A percentile compares a stretch with the other conserved stretches of the same genome.
Conservation (phyloP, 306 rosid species). For the Ormosia semicastrata region DNA sequence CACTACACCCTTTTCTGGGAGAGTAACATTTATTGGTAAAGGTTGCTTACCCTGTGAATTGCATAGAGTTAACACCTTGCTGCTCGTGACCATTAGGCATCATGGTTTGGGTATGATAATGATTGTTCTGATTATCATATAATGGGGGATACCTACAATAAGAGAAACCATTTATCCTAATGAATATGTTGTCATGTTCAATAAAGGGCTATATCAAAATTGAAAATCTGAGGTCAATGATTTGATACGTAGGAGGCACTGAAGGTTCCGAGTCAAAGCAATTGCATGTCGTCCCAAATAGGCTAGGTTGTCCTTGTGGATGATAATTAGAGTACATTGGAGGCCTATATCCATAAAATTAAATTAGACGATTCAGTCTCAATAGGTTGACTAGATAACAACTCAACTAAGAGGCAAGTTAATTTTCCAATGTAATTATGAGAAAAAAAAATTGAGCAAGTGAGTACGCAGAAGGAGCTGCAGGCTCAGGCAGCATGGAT, state of each 20-base stretch:
- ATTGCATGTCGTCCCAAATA: neutral
- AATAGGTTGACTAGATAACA: neutral
- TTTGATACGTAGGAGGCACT: neutral
- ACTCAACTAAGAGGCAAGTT: neutral
- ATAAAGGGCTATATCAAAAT: neutral
- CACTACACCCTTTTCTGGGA: neutral
- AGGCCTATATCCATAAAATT: conserved; percentile 15
- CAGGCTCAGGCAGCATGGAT: neutral
- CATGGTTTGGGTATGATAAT: neutral
- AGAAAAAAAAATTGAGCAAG: neutral
- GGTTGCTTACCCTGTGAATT: conserved; percentile 6
- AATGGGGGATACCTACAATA: neutral
- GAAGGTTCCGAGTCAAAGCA: neutral
- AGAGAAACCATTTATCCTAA: neutral
- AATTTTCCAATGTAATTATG: neutral
- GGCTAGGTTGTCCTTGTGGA: neutral
- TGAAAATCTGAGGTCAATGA: neutral
- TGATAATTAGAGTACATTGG: neutral
- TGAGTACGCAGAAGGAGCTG: neutral
- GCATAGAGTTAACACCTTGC: neutral
- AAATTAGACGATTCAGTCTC: neutral
- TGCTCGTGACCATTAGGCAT: neutral
- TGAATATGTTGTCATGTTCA: neutral
- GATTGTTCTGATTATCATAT: neutral
- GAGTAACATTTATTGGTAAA: neutral